These are phyloP conservation scores for Ochromonas danica DNA, from an alignment of 108 stramenopile species.

Conservation along the genomic window DNA sequence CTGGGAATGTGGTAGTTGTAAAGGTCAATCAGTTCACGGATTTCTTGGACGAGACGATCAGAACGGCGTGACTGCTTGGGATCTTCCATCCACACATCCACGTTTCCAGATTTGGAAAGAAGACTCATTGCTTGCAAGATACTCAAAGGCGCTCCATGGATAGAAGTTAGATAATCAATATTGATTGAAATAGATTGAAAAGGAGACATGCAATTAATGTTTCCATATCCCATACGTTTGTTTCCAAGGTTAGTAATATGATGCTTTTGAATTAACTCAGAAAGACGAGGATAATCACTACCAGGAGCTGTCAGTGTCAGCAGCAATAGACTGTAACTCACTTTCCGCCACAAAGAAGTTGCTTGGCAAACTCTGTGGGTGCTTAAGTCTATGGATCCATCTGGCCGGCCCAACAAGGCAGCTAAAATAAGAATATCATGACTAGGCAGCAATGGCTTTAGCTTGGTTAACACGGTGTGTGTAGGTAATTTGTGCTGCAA, in stretches of 20 bases:
- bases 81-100: constrained; percentile 15
- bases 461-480: too few relatives aligned
- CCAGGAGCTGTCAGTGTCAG: background rate
- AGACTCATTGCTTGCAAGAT: background rate
- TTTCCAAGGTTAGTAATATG: background rate
- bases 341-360: background rate
- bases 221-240: background rate
- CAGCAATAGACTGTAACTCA: background rate
- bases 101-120: background rate
- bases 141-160: background rate
- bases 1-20: background rate
- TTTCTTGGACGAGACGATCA: background rate
- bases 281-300: background rate
- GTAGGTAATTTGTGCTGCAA: too few relatives aligned
- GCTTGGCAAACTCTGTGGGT: constrained; percentile 7
- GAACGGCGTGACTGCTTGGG: background rate
- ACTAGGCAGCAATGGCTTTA: background rate
- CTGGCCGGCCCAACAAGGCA: background rate
- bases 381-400: background rate
- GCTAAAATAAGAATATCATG: background rate
- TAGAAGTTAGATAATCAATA: constrained; percentile 23
- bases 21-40: background rate
- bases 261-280: background rate
- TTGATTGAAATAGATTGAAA: background rate
- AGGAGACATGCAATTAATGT: constrained; percentile 1